Conservation (phyloP, 2,329 filamentous ascomycete species). For the Ascochyta pisi region DNA sequence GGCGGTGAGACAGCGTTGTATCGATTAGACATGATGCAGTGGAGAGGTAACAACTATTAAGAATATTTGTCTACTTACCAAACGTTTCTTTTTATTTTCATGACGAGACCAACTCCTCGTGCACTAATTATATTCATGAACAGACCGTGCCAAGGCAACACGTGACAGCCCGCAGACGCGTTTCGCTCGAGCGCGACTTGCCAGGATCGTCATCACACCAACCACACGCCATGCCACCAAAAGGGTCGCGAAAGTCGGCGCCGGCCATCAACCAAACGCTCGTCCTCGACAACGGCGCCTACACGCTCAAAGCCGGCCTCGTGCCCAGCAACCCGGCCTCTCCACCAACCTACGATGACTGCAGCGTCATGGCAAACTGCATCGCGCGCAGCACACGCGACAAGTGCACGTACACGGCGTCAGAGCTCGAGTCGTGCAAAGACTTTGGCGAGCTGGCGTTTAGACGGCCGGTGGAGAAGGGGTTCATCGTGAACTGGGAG, state of each 20-base stretch:
- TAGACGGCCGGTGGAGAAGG: constrained; percentile 88
- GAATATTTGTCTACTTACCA: too few species aligned
- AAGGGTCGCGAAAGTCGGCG: constrained; percentile 39
- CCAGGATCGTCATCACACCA: background rate
- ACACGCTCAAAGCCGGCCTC: constrained; percentile 90
- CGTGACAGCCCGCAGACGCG: constrained; percentile 6
- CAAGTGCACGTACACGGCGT: constrained; percentile 78
- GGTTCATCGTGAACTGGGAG: constrained; percentile 96
- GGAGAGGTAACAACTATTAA: too few species aligned
- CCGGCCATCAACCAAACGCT: constrained; percentile 63
- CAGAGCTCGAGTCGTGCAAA: constrained; percentile 77
- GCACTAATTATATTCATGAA: too few species aligned
- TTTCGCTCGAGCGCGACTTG: background rate
- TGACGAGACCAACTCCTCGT: too few species aligned
- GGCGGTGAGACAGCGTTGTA: too few species aligned
- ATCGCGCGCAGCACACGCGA: constrained; percentile 80
- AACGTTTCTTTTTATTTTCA: too few species aligned
- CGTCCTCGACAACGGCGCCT: constrained; percentile 91
- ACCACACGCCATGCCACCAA: constrained; percentile 36
- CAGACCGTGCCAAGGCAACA: background rate
- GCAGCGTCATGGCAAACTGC: constrained; percentile 82
- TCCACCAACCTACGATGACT: constrained; percentile 51
- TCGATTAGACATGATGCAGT: too few species aligned
- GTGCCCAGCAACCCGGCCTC: constrained; percentile 46
- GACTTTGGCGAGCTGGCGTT: constrained; percentile 92